Evolutionary conservation across 805 yeast genomes (phyloP).

Genomic region (Starmera quercuum): DNA sequence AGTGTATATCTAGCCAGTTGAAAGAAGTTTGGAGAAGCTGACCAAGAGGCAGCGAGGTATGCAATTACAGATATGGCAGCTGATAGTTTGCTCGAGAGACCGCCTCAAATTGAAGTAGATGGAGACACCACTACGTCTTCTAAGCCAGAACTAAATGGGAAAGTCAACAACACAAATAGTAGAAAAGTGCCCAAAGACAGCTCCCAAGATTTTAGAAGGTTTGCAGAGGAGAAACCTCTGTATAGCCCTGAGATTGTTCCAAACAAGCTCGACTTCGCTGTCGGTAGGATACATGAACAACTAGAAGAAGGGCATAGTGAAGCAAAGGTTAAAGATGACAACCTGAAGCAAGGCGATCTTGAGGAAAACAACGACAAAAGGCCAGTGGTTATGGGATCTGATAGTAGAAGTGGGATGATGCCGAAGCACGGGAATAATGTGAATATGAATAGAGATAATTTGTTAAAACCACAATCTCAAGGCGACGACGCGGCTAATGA

Average conservation of each 20-base stretch:
- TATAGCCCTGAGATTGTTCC: not conserved
- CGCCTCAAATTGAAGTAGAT: too few species aligned
- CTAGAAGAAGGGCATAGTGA: not conserved
- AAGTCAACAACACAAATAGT: too few species aligned
- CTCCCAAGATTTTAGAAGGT: too few species aligned
- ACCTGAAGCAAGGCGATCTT: not conserved
- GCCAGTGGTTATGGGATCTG: conserved; percentile 1
- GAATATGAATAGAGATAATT: not conserved
- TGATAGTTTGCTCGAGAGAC: too few species aligned
- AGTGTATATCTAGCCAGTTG: too few species aligned
- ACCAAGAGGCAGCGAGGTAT: too few species aligned
- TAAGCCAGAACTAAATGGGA: too few species aligned
- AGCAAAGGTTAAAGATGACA: not conserved
- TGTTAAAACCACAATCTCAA: not conserved
- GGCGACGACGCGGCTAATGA: not conserved
- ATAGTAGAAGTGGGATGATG: not conserved
- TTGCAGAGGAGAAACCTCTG: too few species aligned
- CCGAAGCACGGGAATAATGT: not conserved
- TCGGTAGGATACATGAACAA: not conserved
- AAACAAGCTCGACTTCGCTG: not conserved
- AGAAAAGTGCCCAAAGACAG: too few species aligned
- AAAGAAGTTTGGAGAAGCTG: too few species aligned
- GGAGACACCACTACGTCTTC: too few species aligned
- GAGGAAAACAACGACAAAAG: not conserved
- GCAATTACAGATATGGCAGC: too few species aligned